Conservation (phyloP, 305 asterid genomes). For the Fraxinus sp. region DNA sequence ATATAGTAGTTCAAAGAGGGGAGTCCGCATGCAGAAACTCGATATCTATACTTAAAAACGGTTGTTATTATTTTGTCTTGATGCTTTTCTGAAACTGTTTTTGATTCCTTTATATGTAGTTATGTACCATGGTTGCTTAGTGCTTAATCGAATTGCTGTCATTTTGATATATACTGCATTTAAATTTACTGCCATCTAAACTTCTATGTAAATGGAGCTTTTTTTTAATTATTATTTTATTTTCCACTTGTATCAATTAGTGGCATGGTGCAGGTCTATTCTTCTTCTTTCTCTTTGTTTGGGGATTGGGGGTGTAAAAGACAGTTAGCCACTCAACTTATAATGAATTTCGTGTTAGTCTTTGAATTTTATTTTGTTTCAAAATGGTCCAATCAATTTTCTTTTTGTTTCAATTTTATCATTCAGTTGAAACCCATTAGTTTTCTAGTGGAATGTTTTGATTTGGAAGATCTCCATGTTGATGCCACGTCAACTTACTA, state of each 20-base stretch:
- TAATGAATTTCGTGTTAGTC: not conserved
- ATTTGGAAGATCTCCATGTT: not conserved
- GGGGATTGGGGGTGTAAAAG: not conserved
- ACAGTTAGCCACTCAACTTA: not conserved
- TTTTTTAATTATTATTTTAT: not conserved
- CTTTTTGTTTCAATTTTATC: not conserved
- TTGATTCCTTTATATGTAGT: not conserved
- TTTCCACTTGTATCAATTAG: not conserved
- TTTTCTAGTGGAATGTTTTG: not conserved
- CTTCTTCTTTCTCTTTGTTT: not conserved
- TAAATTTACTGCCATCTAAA: not conserved
- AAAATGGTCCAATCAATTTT: not conserved
- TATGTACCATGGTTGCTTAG: not conserved
- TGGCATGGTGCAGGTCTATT: not conserved
- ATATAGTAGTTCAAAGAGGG: not conserved
- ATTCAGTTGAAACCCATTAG: not conserved
- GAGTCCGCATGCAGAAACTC: not conserved
- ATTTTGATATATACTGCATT: not conserved
- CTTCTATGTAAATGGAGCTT: not conserved
- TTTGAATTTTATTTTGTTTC: not conserved
- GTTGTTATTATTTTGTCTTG: not conserved
- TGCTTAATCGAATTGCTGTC: not conserved
- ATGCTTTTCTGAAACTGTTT: not conserved
- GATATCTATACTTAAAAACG: not conserved
- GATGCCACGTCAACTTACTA: not conserved